Evolutionary conservation across 805 yeast genomes (phyloP).

Genomic region (Cyberlindnera lachancei): DNA sequence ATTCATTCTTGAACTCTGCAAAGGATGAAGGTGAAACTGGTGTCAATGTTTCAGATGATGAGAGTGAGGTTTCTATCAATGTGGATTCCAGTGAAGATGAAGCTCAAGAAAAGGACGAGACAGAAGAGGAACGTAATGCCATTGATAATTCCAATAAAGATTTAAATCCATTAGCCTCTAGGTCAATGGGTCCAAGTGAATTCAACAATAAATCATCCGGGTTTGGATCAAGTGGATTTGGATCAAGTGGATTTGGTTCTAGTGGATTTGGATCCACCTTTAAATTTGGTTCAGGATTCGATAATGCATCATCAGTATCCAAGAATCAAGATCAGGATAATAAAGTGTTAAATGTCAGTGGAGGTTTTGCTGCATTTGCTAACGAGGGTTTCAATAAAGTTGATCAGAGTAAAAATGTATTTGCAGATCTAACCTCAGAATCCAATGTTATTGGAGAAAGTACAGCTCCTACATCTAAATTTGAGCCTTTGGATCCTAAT

Average conservation of each 20-base stretch:
- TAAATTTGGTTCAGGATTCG: no score
- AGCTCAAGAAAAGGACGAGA: slow-evolving; percentile 4
- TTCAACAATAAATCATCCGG: not conserved
- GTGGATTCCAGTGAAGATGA: not conserved
- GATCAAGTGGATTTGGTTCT: slow-evolving; percentile 3
- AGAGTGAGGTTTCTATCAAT: not conserved
- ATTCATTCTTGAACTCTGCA: slow-evolving; percentile 4
- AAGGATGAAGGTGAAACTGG: not conserved
- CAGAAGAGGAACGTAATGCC: slow-evolving; percentile 1
- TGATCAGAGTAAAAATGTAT: no score
- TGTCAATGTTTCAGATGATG: slow-evolving; percentile 1
- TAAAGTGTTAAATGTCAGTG: no score
- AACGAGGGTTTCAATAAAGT: no score
- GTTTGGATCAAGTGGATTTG: slow-evolving; percentile 3
- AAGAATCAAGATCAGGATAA: no score
- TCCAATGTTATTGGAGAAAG: no score
- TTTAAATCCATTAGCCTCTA: not conserved
- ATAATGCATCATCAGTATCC: no score
- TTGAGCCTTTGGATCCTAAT: no score
- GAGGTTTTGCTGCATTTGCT: no score
- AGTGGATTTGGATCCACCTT: no score
- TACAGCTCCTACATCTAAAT: no score
- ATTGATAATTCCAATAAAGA: not conserved
- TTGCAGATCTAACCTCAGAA: no score
- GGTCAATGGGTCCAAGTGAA: slow-evolving; percentile 1